Conservation (phyloP, 306 rosid genomes). For the Begonia peltatifolia region DNA sequence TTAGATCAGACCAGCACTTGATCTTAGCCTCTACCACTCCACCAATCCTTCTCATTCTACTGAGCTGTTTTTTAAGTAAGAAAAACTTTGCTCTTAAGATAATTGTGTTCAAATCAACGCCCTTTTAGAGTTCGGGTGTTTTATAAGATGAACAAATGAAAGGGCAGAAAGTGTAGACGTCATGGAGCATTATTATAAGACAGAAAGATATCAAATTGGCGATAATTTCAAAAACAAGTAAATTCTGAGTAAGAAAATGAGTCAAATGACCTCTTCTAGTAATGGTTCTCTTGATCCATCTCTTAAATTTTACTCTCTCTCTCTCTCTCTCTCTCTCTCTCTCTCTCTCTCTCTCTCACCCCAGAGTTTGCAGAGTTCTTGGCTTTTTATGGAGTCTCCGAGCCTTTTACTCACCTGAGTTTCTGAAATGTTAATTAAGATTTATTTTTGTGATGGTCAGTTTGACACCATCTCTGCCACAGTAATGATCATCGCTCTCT, state of each 20-base stretch:
- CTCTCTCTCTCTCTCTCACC: constrained; percentile 10
- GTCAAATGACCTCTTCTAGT: too few relatives aligned
- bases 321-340: constrained; percentile 14
- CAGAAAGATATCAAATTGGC: neutral
- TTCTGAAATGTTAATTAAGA: neutral
- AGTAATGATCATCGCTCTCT: constrained; percentile 31
- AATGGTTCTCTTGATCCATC: constrained; percentile 18
- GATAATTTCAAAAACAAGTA: neutral
- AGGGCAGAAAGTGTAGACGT: constrained; percentile 32
- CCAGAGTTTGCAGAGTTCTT: constrained; percentile 7
- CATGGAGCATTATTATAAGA: neutral
- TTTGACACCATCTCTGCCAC: constrained; percentile 24
- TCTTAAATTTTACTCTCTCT: too few relatives aligned
- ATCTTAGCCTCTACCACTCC: too few relatives aligned
- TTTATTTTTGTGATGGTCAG: constrained; percentile 8
- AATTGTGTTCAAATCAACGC: constrained; percentile 5
- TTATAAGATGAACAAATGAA: constrained; percentile 25
- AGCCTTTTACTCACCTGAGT: constrained; percentile 17
- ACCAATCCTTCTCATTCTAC: too few relatives aligned
- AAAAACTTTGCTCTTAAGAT: neutral
- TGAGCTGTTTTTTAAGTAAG: too few relatives aligned
- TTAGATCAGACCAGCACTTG: too few relatives aligned
- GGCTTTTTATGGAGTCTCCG: constrained; percentile 8
- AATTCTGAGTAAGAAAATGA: too few relatives aligned
- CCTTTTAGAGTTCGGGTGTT: constrained; percentile 58